phyloP scores from a whole-genome alignment of 176 grass and related monocot species.

The Oryza rufipogon region DNA sequence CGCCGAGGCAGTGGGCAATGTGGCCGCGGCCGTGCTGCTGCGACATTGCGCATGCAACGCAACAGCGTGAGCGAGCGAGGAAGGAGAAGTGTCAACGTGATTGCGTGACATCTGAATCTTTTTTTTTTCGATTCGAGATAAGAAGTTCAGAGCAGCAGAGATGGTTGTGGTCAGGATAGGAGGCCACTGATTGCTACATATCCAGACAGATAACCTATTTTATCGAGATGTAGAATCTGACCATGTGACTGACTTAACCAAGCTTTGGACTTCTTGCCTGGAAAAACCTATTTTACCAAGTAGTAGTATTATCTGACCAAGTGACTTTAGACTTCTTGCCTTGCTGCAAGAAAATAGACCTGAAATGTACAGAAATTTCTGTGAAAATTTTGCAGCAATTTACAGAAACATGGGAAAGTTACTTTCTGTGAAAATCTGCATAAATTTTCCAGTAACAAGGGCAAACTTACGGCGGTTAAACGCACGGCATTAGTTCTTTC shows the following conservation, averaged over 20 bases:
- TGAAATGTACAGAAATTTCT: not conserved
- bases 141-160: too few relatives aligned
- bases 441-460: too few relatives aligned
- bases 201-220: not conserved
- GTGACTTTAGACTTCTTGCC: not conserved
- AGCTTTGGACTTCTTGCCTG: too few relatives aligned
- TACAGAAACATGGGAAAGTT: too few relatives aligned
- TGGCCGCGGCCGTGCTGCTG: conserved; percentile 42
- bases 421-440: too few relatives aligned
- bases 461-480: too few relatives aligned
- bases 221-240: not conserved
- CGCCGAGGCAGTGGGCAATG: conserved; percentile 64
- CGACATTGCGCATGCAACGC: conserved; percentile 7
- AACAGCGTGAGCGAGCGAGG: too few relatives aligned
- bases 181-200: not conserved
- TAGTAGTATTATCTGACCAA: not conserved
- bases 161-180: not conserved
- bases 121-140: not conserved
- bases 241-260: not conserved
- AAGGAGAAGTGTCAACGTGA: not conserved
- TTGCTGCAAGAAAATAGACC: too few relatives aligned
- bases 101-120: not conserved
- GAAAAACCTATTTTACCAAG: not conserved
- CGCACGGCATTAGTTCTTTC: too few relatives aligned
- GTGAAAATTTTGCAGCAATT: not conserved